Percentiles rank a stretch among this genome's conserved stretches.
Evolutionary conservation across 1,284 basidiomycete genomes (phyloP).

Genomic region (Wallemia hederae): DNA sequence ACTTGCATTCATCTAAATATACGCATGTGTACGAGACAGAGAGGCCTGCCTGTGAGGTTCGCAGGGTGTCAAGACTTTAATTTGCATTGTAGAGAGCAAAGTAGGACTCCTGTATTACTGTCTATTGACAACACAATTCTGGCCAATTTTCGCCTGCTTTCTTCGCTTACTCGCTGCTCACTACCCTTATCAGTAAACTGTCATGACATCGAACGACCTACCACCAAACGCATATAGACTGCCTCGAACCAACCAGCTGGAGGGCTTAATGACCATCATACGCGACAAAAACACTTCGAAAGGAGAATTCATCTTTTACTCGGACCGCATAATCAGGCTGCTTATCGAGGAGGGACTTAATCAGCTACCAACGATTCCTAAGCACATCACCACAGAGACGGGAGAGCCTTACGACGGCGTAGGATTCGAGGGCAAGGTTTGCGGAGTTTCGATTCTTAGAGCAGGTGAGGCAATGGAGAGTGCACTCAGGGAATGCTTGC

Average conservation of each 20-base stretch:
- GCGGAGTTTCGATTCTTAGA: slow-evolving; percentile 70
- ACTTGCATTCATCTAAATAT: not conserved
- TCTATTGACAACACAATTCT: too few relatives aligned
- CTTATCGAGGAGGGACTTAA: slow-evolving; percentile 51
- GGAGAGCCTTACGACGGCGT: slow-evolving; percentile 62
- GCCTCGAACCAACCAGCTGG: slow-evolving; percentile 63
- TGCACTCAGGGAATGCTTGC: slow-evolving; percentile 70
- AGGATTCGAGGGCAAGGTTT: slow-evolving; percentile 76
- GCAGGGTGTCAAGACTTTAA: too few relatives aligned
- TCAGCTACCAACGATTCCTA: slow-evolving; percentile 67
- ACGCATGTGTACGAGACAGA: too few relatives aligned
- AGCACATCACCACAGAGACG: slow-evolving; percentile 52
- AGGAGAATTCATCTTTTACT: slow-evolving; percentile 93
- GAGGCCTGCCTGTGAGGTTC: too few relatives aligned
- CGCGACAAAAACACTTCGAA: slow-evolving; percentile 48
- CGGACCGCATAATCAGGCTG: slow-evolving; percentile 30
- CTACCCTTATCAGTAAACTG: not conserved
- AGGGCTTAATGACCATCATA: slow-evolving; percentile 87
- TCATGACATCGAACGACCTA: slow-evolving; percentile 12
- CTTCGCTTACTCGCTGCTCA: too few relatives aligned
- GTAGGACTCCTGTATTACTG: too few relatives aligned
- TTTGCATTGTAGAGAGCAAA: too few relatives aligned
- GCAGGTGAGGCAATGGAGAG: slow-evolving; percentile 82
- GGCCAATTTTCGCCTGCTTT: too few relatives aligned
- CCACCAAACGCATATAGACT: slow-evolving; percentile 59